Conservation (phyloP, 2,329 filamentous ascomycete species). For the Clonostachys byssicola region DNA sequence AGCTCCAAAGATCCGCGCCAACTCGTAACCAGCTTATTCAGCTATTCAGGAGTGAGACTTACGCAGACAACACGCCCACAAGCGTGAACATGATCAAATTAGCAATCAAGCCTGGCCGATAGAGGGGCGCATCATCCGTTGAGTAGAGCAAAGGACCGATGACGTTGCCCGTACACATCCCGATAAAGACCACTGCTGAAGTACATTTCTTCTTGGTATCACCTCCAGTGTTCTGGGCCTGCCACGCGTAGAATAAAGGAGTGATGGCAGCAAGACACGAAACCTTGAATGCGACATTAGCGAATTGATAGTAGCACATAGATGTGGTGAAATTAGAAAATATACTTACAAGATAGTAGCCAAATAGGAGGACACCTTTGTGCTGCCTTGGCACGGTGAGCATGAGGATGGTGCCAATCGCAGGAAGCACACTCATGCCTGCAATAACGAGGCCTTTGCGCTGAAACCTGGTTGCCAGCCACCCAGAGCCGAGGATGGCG, state of each 20-base stretch:
- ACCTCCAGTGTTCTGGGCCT: constrained; percentile 55
- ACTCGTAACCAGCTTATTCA: not conserved
- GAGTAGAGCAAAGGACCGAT: constrained; percentile 59
- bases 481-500: constrained; percentile 53
- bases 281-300: constrained; percentile 11
- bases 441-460: constrained; percentile 51
- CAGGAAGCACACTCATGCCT: constrained; percentile 49
- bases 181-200: constrained; percentile 56
- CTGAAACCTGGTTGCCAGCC: constrained; percentile 46
- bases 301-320: not conserved
- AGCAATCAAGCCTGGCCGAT: constrained; percentile 49
- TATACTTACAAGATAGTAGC: constrained; percentile 44
- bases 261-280: constrained; percentile 54
- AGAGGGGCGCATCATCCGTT: constrained; percentile 52
- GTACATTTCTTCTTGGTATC: constrained; percentile 65
- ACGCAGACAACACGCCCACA: constrained; percentile 40
- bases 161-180: constrained; percentile 59
- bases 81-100: constrained; percentile 57
- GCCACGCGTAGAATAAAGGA: constrained; percentile 53
- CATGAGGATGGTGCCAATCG: constrained; percentile 50
- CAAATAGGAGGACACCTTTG: constrained; percentile 42
- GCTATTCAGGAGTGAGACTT: not conserved
- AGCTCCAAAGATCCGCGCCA: constrained; percentile 6
- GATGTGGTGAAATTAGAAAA: not conserved
- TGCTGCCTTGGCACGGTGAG: constrained; percentile 28